Conservation (phyloP, 2,329 filamentous ascomycete genomes). For the Fusarium pseudograminearum region DNA sequence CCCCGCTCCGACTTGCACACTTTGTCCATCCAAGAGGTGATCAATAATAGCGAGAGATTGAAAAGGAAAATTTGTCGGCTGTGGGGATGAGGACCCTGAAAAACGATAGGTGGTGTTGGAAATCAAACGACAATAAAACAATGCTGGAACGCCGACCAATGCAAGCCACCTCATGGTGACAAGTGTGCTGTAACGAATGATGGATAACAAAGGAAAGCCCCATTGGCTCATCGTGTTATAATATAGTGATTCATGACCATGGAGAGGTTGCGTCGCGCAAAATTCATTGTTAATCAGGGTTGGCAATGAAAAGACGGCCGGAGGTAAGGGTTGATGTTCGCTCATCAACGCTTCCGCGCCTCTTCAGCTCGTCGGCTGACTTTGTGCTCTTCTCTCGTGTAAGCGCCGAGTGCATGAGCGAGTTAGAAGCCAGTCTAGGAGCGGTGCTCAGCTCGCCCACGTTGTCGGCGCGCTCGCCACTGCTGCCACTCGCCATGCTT, state of each 20-base stretch:
- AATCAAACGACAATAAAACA: slow-evolving; percentile 38
- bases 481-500: slow-evolving; percentile 68
- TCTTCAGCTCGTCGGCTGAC: slow-evolving; percentile 76
- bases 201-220: slow-evolving; percentile 28
- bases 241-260: slow-evolving; percentile 21
- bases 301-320: slow-evolving; percentile 84
- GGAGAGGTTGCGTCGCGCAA: slow-evolving; percentile 4
- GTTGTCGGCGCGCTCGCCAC: slow-evolving; percentile 70
- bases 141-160: slow-evolving; percentile 48
- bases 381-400: slow-evolving; percentile 75
- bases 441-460: slow-evolving; percentile 66
- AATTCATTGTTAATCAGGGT: slow-evolving; percentile 71
- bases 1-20: slow-evolving; percentile 38
- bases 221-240: slow-evolving; percentile 33
- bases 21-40: slow-evolving; percentile 34
- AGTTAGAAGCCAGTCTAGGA: slow-evolving; percentile 68
- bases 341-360: slow-evolving; percentile 87
- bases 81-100: slow-evolving; percentile 38
- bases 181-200: slow-evolving; percentile 41
- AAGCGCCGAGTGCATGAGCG: slow-evolving; percentile 66
- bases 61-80: slow-evolving; percentile 40
- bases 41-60: slow-evolving; percentile 43
- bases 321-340: slow-evolving; percentile 80
- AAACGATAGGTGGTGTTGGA: slow-evolving; percentile 42
- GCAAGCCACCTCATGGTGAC: slow-evolving; percentile 36